phyloP scores from a whole-genome alignment of 2,329 filamentous ascomycete species.

The Teratosphaeriaceae sp. region DNA sequence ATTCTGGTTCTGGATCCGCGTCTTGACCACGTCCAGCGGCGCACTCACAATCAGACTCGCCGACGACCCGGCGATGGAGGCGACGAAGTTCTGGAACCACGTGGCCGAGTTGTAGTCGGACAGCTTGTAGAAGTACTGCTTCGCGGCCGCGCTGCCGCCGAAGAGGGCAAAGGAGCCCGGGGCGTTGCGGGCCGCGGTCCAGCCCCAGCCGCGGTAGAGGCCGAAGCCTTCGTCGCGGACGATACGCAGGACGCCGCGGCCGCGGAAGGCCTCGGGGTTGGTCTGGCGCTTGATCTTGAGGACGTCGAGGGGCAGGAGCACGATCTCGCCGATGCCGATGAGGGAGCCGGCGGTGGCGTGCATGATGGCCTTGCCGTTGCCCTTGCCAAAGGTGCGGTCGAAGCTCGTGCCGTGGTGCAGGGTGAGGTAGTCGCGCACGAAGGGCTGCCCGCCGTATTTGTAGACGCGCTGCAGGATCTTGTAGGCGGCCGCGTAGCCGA shows the following conservation, averaged over 20 bases:
- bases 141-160: constrained; percentile 93
- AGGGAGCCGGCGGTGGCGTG: constrained; percentile 91
- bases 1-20: constrained; percentile 95
- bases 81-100: constrained; percentile 96
- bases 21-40: constrained; percentile 96
- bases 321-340: constrained; percentile 95
- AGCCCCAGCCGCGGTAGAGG: constrained; percentile 91
- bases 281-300: constrained; percentile 99
- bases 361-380: constrained; percentile 97
- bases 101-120: constrained; percentile 90
- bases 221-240: constrained; percentile 91
- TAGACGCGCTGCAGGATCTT: constrained; percentile 97
- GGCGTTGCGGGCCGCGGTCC: constrained; percentile 95
- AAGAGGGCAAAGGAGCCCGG: constrained; percentile 98
- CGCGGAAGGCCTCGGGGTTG: constrained; percentile 95
- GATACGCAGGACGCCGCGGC: constrained; percentile 83
- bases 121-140: constrained; percentile 89
- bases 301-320: constrained; percentile 90
- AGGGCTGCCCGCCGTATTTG: constrained; percentile 97
- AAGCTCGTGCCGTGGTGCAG: constrained; percentile 76
- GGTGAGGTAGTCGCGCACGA: constrained; percentile 82
- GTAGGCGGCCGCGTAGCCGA: constrained; percentile 96
- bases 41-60: constrained; percentile 96
- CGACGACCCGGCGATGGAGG: constrained; percentile 89
- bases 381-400: constrained; percentile 85